Evolutionary conservation across 441 rosid species (phyloP).

Genomic region (Gossypium schwendimanii): DNA sequence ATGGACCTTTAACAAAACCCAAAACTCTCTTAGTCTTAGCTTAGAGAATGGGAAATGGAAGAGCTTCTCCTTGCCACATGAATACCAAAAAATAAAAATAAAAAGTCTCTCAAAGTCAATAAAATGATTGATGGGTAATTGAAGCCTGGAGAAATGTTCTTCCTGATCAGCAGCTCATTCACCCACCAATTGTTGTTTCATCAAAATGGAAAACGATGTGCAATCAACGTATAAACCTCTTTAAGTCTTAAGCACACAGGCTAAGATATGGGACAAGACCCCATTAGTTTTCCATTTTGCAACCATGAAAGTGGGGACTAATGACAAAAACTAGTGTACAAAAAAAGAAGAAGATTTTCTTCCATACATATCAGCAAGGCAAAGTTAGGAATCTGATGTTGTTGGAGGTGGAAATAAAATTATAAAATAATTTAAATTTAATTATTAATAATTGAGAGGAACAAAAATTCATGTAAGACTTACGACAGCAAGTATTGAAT

Average conservation of each 20-base stretch:
- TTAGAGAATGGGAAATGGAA: neutral
- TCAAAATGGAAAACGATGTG: constrained; percentile 20
- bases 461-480: too few species aligned
- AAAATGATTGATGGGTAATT: constrained; percentile 26
- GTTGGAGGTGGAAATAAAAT: too few species aligned
- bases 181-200: constrained; percentile 9
- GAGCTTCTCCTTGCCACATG: too few species aligned
- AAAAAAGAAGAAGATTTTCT: neutral
- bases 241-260: constrained; percentile 21
- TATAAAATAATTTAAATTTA: too few species aligned
- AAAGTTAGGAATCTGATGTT: too few species aligned
- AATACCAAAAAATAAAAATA: too few species aligned
- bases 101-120: too few species aligned
- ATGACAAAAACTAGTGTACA: constrained; percentile 1
- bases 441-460: too few species aligned
- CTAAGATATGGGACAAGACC: constrained; percentile 17
- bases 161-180: neutral
- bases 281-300: constrained; percentile 13
- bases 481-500: too few species aligned
- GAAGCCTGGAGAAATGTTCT: constrained; percentile 12
- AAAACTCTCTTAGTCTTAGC: neutral
- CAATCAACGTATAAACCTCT: constrained; percentile 15
- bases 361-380: neutral
- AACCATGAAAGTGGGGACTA: constrained; percentile 8
- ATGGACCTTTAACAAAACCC: constrained; percentile 3